Evolutionary conservation across 2,329 filamentous ascomycete species (phyloP).

Genomic region (Tothia fuscella): DNA sequence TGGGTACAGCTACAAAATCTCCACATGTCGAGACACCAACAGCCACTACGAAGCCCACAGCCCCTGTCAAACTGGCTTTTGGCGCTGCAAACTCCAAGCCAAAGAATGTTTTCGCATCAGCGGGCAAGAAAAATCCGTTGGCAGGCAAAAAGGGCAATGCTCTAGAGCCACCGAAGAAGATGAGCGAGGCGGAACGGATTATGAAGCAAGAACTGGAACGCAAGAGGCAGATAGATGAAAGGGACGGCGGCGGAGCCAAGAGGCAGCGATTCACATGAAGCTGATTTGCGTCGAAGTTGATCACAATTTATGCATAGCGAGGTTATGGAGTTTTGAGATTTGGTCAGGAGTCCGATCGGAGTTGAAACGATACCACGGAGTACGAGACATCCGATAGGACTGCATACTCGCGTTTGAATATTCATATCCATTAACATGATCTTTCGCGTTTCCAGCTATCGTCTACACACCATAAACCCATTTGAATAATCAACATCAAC

Average conservation of each 20-base stretch:
- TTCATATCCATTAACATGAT: too few species aligned
- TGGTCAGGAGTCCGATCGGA: too few species aligned
- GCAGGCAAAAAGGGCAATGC: slow-evolving; percentile 49
- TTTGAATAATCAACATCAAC: not conserved
- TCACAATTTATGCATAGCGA: too few species aligned
- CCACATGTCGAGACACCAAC: not conserved
- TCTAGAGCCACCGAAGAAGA: slow-evolving; percentile 58
- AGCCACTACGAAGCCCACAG: not conserved
- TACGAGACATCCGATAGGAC: too few species aligned
- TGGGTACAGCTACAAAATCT: slow-evolving; percentile 3
- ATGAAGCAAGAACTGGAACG: slow-evolving; percentile 53
- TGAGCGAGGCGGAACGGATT: slow-evolving; percentile 78
- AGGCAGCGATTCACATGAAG: too few species aligned
- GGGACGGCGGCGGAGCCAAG: too few species aligned
- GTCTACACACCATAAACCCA: not conserved
- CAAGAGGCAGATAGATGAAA: too few species aligned
- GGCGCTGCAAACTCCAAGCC: slow-evolving; percentile 50
- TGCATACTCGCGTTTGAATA: too few species aligned
- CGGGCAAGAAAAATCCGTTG: slow-evolving; percentile 57
- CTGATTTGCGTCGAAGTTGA: too few species aligned
- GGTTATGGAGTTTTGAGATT: too few species aligned
- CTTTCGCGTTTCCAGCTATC: too few species aligned
- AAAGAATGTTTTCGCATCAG: slow-evolving; percentile 62
- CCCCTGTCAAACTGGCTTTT: slow-evolving; percentile 43
- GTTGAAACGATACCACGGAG: too few species aligned